Conservation (phyloP, 73 alveolate species). For the Paramecium sexaurelia region DNA sequence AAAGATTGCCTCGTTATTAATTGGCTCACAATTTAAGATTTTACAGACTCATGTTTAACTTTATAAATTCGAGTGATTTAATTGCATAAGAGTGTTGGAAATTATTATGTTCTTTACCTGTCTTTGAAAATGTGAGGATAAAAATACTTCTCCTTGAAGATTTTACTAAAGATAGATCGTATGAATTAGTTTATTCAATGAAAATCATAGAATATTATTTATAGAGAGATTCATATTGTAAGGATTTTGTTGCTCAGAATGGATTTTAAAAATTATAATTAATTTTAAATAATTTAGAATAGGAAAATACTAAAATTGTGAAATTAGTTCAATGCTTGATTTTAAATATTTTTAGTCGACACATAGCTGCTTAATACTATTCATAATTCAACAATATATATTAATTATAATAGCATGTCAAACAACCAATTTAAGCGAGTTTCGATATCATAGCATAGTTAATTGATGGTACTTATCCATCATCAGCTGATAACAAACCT, state of each 20-base stretch:
- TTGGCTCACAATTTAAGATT: constrained; percentile 75
- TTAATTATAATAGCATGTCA: constrained; percentile 61
- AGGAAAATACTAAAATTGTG: background rate
- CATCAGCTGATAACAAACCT: background rate
- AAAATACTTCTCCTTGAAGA: background rate
- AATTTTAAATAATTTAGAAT: background rate
- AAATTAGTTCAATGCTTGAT: constrained; percentile 57
- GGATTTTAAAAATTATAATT: background rate
- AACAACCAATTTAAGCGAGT: constrained; percentile 25
- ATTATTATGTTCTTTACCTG: constrained; percentile 65
- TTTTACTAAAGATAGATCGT: constrained; percentile 19
- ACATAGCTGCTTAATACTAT: constrained; percentile 65
- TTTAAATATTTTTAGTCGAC: constrained; percentile 40
- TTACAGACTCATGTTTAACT: constrained; percentile 68
- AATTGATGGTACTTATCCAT: background rate
- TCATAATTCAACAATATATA: constrained; percentile 58
- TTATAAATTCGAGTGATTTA: background rate
- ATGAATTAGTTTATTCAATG: background rate
- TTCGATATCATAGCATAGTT: background rate
- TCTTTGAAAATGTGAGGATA: background rate
- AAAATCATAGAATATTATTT: background rate
- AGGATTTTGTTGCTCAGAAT: background rate
- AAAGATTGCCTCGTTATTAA: constrained; percentile 79
- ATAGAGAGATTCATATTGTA: background rate
- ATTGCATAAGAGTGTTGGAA: constrained; percentile 83